A percentile compares a stretch with the other conserved stretches of the same genome.
Conservation (phyloP, 495 filamentous ascomycete species). For the Aspergillus sparsus region DNA sequence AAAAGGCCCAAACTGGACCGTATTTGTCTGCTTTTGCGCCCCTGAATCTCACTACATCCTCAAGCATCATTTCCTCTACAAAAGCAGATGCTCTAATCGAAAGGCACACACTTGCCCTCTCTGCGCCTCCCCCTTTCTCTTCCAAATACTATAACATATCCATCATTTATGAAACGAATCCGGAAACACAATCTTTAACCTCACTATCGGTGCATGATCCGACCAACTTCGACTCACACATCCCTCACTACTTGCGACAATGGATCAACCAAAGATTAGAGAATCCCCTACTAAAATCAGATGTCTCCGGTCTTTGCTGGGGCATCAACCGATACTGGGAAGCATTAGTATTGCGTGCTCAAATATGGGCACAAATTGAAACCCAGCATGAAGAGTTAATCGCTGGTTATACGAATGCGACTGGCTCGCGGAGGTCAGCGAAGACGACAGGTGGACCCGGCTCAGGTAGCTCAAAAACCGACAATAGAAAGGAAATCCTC, state of each 20-base stretch:
- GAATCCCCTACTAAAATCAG: conserved; percentile 40
- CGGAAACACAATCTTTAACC: conserved; percentile 37
- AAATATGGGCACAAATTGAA: conserved; percentile 41
- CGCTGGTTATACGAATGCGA: conserved; percentile 1
- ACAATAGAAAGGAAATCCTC: conserved; percentile 17
- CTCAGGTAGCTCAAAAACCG: background rate
- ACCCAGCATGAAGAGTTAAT: conserved; percentile 26
- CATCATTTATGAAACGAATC: conserved; percentile 43
- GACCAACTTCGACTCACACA: conserved; percentile 28
- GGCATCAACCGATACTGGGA: conserved; percentile 50
- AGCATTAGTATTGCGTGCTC: conserved; percentile 39
- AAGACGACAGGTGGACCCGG: background rate
- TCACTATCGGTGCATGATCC: conserved; percentile 32
- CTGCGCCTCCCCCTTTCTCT: conserved; percentile 42
- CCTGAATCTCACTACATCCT: conserved; percentile 34
- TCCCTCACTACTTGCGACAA: conserved; percentile 36
- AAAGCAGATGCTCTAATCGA: conserved; percentile 29
- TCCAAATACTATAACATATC: conserved; percentile 36
- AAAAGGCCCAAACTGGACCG: conserved; percentile 30
- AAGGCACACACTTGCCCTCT: conserved; percentile 41
- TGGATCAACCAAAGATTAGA: conserved; percentile 43
- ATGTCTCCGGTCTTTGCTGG: conserved; percentile 47
- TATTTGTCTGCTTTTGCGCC: conserved; percentile 45
- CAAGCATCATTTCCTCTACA: conserved; percentile 24
- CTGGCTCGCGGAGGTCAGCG: background rate